phyloP scores from a whole-genome alignment of 2,329 filamentous ascomycete species.

The Incumbomyces delicatus region DNA sequence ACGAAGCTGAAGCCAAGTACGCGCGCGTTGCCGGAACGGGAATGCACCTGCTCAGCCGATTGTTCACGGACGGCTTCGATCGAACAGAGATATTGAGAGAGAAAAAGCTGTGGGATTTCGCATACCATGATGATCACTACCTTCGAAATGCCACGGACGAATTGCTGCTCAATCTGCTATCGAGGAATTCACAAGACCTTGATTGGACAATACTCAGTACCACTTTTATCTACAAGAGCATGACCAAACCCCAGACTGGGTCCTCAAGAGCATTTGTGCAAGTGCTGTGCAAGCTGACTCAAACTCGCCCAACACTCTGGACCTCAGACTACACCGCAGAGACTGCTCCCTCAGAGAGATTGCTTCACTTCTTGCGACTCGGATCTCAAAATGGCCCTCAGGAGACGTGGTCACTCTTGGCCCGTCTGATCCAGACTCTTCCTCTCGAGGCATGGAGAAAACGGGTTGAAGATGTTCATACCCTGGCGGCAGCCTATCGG shows the following conservation, averaged over 20 bases:
- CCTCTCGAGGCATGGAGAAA: constrained; percentile 45
- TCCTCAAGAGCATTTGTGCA: constrained; percentile 64
- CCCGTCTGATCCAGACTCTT: constrained; percentile 48
- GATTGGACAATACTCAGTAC: constrained; percentile 60
- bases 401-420: constrained; percentile 63
- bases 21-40: constrained; percentile 61
- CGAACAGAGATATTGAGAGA: constrained; percentile 46
- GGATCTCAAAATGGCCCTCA: constrained; percentile 70
- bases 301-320: constrained; percentile 61
- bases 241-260: constrained; percentile 62
- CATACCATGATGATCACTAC: constrained; percentile 45
- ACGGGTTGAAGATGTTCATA: constrained; percentile 42
- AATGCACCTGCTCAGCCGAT: constrained; percentile 44
- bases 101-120: constrained; percentile 51
- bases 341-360: constrained; percentile 44
- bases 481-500: constrained; percentile 58
- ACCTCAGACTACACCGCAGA: constrained; percentile 52
- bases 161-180: constrained; percentile 42
- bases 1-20: constrained; percentile 82
- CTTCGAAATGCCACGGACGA: constrained; percentile 50
- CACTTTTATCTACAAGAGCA: constrained; percentile 62
- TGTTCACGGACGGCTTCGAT: constrained; percentile 33
- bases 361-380: constrained; percentile 66
- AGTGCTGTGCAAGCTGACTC: constrained; percentile 57
- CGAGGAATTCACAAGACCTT: constrained; percentile 35